Conservation (phyloP, 139 green algal species). For the Monoraphidium neglectum region DNA sequence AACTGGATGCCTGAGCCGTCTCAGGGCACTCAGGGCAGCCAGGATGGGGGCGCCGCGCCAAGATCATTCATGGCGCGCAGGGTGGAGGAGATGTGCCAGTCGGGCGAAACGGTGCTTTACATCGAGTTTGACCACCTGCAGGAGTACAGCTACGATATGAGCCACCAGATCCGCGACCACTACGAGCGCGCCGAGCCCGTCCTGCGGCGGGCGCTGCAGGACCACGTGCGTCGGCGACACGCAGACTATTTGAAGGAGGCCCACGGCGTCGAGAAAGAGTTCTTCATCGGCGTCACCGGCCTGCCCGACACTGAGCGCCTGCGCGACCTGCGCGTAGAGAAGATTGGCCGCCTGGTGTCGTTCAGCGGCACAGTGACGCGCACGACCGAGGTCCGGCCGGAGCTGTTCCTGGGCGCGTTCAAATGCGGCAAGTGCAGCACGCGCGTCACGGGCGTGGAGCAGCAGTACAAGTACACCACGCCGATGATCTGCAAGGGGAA, state of each 20-base stretch:
- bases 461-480: slow-evolving; percentile 98
- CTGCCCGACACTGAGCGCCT: slow-evolving; percentile 56
- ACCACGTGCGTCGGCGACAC: slow-evolving; percentile 74
- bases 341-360: slow-evolving; percentile 60
- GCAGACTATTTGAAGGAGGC: slow-evolving; percentile 60
- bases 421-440: slow-evolving; percentile 84
- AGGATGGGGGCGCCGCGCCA: background rate
- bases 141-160: slow-evolving; percentile 63
- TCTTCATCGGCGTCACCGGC: slow-evolving; percentile 86
- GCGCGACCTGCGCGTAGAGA: slow-evolving; percentile 47
- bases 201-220: slow-evolving; percentile 69
- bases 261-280: slow-evolving; percentile 73
- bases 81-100: slow-evolving; percentile 12
- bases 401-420: slow-evolving; percentile 94
- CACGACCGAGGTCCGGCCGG: slow-evolving; percentile 92
- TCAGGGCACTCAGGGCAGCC: background rate
- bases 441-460: slow-evolving; percentile 78
- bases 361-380: slow-evolving; percentile 93
- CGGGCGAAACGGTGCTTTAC: slow-evolving; percentile 66
- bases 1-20: background rate
- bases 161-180: slow-evolving; percentile 46
- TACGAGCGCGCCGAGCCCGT: slow-evolving; percentile 76
- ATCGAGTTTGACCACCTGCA: slow-evolving; percentile 81
- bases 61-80: slow-evolving; percentile 19
- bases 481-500: slow-evolving; percentile 89